These are phyloP conservation scores for Avena eriantha DNA, from an alignment of 176 grass and related monocot species.

Conservation along the genomic window DNA sequence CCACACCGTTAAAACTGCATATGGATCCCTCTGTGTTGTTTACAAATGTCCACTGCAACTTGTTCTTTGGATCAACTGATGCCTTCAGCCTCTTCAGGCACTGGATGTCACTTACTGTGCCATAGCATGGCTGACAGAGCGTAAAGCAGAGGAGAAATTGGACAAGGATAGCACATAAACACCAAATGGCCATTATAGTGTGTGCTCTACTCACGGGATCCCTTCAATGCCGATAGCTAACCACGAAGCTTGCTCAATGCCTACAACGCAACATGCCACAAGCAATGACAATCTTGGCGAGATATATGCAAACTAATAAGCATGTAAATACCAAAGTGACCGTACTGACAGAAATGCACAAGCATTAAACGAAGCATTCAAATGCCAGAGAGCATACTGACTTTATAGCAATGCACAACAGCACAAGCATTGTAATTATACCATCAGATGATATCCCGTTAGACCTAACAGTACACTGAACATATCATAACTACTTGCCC, in stretches of 20 bases:
- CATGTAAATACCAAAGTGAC: slow-evolving; percentile 15
- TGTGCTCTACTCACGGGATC: slow-evolving; percentile 21
- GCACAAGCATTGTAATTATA: neutral
- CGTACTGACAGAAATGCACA: neutral
- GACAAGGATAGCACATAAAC: neutral
- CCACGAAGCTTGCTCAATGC: slow-evolving; percentile 9
- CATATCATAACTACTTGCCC: neutral
- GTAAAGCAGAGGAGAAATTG: slow-evolving; percentile 33
- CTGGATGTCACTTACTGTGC: slow-evolving; percentile 55
- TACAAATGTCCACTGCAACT: slow-evolving; percentile 63
- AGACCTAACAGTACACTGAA: too few species aligned
- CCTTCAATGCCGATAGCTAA: slow-evolving; percentile 11
- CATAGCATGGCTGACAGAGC: slow-evolving; percentile 40
- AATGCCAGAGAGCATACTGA: too few species aligned
- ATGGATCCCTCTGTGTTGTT: slow-evolving; percentile 73
- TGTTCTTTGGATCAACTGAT: slow-evolving; percentile 62
- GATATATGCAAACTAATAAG: neutral
- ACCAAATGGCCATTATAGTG: slow-evolving; percentile 29
- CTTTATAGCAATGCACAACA: too few species aligned
- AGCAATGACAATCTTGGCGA: slow-evolving; percentile 1
- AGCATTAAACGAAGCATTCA: neutral
- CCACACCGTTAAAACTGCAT: slow-evolving; percentile 79
- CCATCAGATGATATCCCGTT: neutral
- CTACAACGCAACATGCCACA: neutral
- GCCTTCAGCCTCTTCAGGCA: slow-evolving; percentile 63